Conservation (phyloP, 371 early-diverging fungal species). For the Saksenaea vasiformis region DNA sequence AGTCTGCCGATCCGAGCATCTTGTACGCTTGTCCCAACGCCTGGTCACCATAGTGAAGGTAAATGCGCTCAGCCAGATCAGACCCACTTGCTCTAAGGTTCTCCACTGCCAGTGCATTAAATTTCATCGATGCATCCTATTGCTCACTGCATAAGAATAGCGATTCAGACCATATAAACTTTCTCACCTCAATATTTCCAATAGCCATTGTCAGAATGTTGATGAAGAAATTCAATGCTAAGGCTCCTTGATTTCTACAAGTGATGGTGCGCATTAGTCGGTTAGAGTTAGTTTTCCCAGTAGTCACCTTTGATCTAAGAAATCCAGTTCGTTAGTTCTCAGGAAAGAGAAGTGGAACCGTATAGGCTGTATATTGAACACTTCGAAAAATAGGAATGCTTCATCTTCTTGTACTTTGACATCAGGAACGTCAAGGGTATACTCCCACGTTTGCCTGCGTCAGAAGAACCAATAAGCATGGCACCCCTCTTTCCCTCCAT, state of each 20-base stretch:
- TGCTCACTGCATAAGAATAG: not conserved
- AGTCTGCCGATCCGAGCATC: slow-evolving; percentile 95
- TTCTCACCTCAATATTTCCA: slow-evolving; percentile 88
- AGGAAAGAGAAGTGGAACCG: slow-evolving; percentile 92
- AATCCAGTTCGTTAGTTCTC: slow-evolving; percentile 75
- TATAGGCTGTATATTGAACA: slow-evolving; percentile 92
- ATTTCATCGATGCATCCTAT: slow-evolving; percentile 84
- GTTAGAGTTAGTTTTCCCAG: not conserved
- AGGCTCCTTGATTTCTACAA: slow-evolving; percentile 21
- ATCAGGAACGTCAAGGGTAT: slow-evolving; percentile 71
- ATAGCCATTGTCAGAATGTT: slow-evolving; percentile 96
- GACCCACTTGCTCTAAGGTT: slow-evolving; percentile 83
- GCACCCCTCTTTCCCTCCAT: not conserved
- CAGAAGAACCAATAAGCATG: not conserved
- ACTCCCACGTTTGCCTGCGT: slow-evolving; percentile 49
- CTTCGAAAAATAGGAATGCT: slow-evolving; percentile 89
- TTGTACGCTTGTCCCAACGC: slow-evolving; percentile 89
- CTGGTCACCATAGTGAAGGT: slow-evolving; percentile 88
- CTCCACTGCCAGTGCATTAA: slow-evolving; percentile 91
- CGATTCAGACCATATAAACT: not conserved
- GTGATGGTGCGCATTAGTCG: not conserved
- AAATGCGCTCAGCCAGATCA: slow-evolving; percentile 78
- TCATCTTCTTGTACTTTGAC: slow-evolving; percentile 66
- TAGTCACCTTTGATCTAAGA: slow-evolving; percentile 51
- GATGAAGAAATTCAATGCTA: slow-evolving; percentile 60